Evolutionary conservation across 768 basidiomycete genomes (phyloP), one percentile per base, ranked within the genome.

Genomic region (Tulasnella sp.): DNA sequence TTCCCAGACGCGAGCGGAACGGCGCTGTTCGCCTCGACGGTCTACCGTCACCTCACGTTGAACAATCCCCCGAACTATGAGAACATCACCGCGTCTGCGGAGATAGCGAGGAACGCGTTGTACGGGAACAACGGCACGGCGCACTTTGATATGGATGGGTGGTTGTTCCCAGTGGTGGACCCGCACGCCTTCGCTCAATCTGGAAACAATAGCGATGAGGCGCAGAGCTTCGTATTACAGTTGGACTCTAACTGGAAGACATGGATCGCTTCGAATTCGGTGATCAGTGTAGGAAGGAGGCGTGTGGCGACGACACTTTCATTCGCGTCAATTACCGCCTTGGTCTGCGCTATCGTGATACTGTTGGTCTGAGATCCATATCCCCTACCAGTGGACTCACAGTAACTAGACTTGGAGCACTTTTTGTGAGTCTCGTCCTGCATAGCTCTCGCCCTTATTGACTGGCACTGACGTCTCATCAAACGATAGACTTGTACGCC

Each of bases 171-270:
- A 11, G 63, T 65, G 34, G 64, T 66, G 34, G 59, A 70, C 56
- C 69, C 70, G 1, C 62, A 65, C 19, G 43, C 62, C 4, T 70
- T 66, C 65, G 48, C 59, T 12, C 22, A 49, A 12, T 15, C 58
- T 19, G 62, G 66, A 0, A 19, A 53, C 9, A 4, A 64, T 19
- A 64, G 62, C n/a, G 66, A 70, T 8, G 70, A 72, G 56, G 67
- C 62, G 4, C 66, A 72, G 60, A 61, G 64, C 2, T 72, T 72
- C 56, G 65, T 70, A 27, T 50, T 70, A 24, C 62, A 71, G 25
- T 62, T 72, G 57, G 53, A 71, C 9, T 64, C 69, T 12, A 65
- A 67, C 1, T 65, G 63, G 45, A 48, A 62, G 15, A 67, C 66
- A 38, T 69, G 68, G 64, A 53, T 56, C 0, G 44, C 7, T 17